Evolutionary conservation across 495 filamentous ascomycete genomes (phyloP), one percentile per base, ranked within the genome.

Genomic region (Xylaria acuta): DNA sequence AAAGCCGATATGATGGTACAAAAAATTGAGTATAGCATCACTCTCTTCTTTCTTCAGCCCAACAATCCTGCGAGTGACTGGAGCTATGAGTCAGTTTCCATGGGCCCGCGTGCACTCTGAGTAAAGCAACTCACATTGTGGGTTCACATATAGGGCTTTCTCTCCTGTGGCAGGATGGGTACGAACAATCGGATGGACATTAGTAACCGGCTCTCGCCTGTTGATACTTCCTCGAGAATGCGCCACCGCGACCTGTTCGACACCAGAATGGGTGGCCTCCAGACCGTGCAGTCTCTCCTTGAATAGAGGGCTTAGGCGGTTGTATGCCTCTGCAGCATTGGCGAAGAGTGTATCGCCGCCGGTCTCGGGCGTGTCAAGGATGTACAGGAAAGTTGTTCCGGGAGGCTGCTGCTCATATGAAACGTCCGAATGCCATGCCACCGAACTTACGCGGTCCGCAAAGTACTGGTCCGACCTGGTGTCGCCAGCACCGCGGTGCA

Each of bases 121-220:
- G 5, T 40, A 34, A 40, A 34, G 32, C 9, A 20, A 86, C 90
- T 88, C 80, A 94, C 93, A 97, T 80, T 95, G 92, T 11, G 91
- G 90, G 77, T 97, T 97, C 56, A 97, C 90, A 74, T 89, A 97
- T 11, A 97, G 81, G 0, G 93, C 92, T 82, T 97, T 97, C 84
- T 97, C 92, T 14, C 94, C 92, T 0, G 93, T 95, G 4, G 82
- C 88, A 0, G 93, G 93, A 77, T 96, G 93, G 2, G 92, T 94
- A n/a, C 92, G 85, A 41, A 95, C 85, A 67, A 97, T 76, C 1
- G 93, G 93, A 79, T 97, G 94, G 59, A 88, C 87, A 54, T 83
- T 89, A 30, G 87, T 83, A 9, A 95, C 88, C 0, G 93, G 92
- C 76, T 94, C 91, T 47, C 92, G 85, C 60, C 93, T 81, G 65